Base-by-base conservation (phyloP, 495 filamentous ascomycete genomes). In the Penicillium dipodomyicola region DNA sequence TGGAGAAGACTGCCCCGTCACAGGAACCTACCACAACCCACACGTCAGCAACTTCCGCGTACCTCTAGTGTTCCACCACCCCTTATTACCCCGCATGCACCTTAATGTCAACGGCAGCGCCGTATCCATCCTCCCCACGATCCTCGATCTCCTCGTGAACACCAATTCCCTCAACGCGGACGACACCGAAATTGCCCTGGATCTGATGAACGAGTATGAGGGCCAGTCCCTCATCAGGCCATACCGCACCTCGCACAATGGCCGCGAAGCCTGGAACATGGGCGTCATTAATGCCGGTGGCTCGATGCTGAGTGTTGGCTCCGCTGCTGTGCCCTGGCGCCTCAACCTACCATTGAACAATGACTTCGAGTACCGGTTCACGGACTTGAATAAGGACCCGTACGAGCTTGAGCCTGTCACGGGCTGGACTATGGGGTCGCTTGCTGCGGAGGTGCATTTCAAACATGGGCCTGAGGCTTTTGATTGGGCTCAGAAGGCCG, bases 281-380 rank as follows among this genome's bases (percentile, higher is more conserved):
- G 73, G 67, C 42, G 67, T 79, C 52, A 74, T 79, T 46, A 79
- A 78, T 48, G 70, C 77, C 12, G 77, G 77, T 14, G 76, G 77
- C 23, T 69, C 72, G 1, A 60, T 74, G 56, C 58, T 80, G 20
- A 68, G 68, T 33, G 67, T 77, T 43, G 68, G 69, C 5, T 76
- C 74, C 7, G 72, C 77, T 5, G 66, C 65, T 4, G 58, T 65
- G 10, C 67, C 71, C 4, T 78, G 69, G 54, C 65, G 77, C 5
- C 66, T 80, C 2, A 66, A 77, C 22, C 47, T 78, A 11, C 77
- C 77, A 0, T 61, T 80, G 15, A 71, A 70, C 27, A 64, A 67
- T 15, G 67, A 71, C 11, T 70, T 70, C 10, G 70, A 71, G 32
- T 77, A 71, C 30, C 64, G 62, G 17, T 80, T 78, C 50, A 72